A percentile compares a stretch with the other conserved stretches of the same genome.
Evolutionary conservation across 1,139 yeast genomes (phyloP).

Genomic region (Zygosaccharomyces pseudobailii): DNA sequence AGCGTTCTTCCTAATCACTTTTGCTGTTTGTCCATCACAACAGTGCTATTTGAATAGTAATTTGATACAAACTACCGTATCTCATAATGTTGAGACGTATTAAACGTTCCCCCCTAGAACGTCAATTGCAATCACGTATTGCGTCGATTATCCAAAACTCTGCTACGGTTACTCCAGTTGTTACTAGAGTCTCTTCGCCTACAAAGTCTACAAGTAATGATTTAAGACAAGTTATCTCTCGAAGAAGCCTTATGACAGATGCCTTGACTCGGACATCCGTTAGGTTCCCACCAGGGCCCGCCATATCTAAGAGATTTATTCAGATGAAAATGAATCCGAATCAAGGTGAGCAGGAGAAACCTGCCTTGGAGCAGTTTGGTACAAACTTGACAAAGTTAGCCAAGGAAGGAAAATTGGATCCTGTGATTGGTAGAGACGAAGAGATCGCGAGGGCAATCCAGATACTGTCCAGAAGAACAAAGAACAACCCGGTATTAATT

Average conservation of each 20-base stretch:
- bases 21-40: not conserved
- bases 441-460: conserved; percentile 91
- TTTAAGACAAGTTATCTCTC: not conserved
- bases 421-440: conserved; percentile 95
- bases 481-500: conserved; percentile 88
- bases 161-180: not conserved
- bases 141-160: not conserved
- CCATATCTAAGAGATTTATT: conserved; percentile 15
- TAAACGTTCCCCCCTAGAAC: conserved; percentile 8
- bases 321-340: conserved; percentile 39
- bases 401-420: conserved; percentile 84
- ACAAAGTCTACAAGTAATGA: not conserved
- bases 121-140: conserved; percentile 6
- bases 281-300: not conserved
- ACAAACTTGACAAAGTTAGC: conserved; percentile 84
- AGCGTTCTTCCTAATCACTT: not conserved
- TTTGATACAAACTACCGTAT: not conserved
- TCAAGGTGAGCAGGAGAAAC: conserved; percentile 48
- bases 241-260: not conserved
- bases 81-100: conserved; percentile 8
- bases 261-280: not conserved
- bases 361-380: conserved; percentile 86
- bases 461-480: conserved; percentile 84
- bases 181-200: not conserved
- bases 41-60: not conserved